Evolutionary conservation across 495 filamentous ascomycete genomes (phyloP), one percentile per base, ranked within the genome.

Genomic region (Penicillium atrosanguineum): DNA sequence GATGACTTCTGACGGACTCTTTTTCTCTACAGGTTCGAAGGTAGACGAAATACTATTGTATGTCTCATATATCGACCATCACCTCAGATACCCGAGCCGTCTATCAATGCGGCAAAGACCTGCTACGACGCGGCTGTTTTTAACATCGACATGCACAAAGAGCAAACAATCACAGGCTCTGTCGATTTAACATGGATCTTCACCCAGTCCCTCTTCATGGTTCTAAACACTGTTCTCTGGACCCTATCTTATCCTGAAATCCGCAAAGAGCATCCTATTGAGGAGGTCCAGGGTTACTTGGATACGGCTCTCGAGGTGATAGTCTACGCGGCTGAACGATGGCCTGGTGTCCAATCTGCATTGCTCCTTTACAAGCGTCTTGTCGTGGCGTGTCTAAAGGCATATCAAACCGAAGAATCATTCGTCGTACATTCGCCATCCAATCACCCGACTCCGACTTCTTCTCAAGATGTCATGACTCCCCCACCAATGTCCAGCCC

Each of bases 111-210:
- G 2, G 91, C 91, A 12, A 70, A 75, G 39, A 85, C 76, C 56
- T 96, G 92, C 63, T 96, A 86, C 64, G 85, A 94, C n/a, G 87
- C 87, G 16, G 85, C 85, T 51, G 73, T 83, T 16, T 88, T 83
- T 67, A 91, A 95, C 64, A 86, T 97, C 55, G 74, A 82, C 50
- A 83, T 90, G 69, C 85, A 89, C 36, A 82, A 79, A 60, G 80
- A 87, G 45, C 90, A 95, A 65, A 87, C 94, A 62, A 77, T 82
- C 54, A 84, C 80, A 8, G 79, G 78, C 7, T 83, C 82, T 20
- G 85, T 93, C 19, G 93, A 96, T 62, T 73, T 96, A 49, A 95
- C 90, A 3, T 97, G 92, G 90, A 85, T 95, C 36, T 96, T 95
- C 63, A 82, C 93, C 7, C 81, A 95, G 52, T 81, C 87, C 36